Conservation (phyloP, 495 filamentous ascomycete genomes). For the Sabuloglossum arenarium region DNA sequence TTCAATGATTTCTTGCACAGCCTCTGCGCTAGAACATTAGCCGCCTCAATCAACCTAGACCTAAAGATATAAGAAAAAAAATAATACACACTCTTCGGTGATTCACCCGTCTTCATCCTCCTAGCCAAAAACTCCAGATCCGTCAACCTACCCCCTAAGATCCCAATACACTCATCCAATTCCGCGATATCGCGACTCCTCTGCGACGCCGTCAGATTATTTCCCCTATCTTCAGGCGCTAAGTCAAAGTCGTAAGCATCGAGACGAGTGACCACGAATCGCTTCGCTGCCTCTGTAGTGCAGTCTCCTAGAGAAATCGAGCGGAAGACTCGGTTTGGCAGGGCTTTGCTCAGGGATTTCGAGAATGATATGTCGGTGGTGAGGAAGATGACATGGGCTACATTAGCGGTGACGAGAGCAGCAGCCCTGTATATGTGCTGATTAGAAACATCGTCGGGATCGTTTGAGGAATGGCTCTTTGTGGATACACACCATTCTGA, state of each 20-base stretch:
- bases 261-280: slow-evolving; percentile 73
- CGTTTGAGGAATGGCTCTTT: too few relatives aligned
- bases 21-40: slow-evolving; percentile 28
- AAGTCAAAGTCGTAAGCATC: slow-evolving; percentile 18
- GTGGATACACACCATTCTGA: slow-evolving; percentile 44
- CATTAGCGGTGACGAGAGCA: slow-evolving; percentile 62
- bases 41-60: neutral
- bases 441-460: too few relatives aligned
- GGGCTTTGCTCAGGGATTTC: slow-evolving; percentile 67
- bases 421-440: slow-evolving; percentile 39
- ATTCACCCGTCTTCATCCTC: slow-evolving; percentile 79
- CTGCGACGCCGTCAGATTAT: slow-evolving; percentile 17
- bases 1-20: slow-evolving; percentile 75
- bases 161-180: slow-evolving; percentile 62
- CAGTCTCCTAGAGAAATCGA: slow-evolving; percentile 71
- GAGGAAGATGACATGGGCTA: slow-evolving; percentile 94
- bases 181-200: slow-evolving; percentile 29
- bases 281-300: slow-evolving; percentile 64
- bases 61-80: too few relatives aligned
- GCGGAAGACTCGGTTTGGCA: slow-evolving; percentile 82
- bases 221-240: slow-evolving; percentile 16
- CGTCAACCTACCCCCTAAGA: slow-evolving; percentile 72
- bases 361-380: slow-evolving; percentile 78
- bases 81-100: slow-evolving; percentile 36
- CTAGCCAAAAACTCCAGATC: slow-evolving; percentile 86